These are phyloP conservation scores for Penicillium paxilli DNA, from an alignment of 495 filamentous ascomycete genomes.

Conservation along the genomic window DNA sequence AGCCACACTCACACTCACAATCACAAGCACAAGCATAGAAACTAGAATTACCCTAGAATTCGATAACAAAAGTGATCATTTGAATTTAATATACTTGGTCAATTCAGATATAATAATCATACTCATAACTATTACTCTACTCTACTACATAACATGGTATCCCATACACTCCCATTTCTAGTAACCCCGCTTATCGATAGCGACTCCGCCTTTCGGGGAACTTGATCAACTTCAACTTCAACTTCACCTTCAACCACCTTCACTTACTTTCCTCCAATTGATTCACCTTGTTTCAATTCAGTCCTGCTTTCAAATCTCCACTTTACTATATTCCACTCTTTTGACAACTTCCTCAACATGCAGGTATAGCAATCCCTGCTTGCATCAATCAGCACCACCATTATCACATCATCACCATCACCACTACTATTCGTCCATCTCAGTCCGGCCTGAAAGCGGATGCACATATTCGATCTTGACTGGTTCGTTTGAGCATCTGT, in stretches of 20 bases:
- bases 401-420: not conserved
- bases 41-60: too few relatives aligned
- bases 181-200: conserved; percentile 5
- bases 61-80: too few relatives aligned
- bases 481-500: not conserved
- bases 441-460: not conserved
- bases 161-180: too few relatives aligned
- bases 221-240: not conserved
- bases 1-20: conserved; percentile 18
- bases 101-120: too few relatives aligned
- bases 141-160: too few relatives aligned
- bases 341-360: not conserved
- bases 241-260: not conserved
- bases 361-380: not conserved
- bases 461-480: not conserved
- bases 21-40: too few relatives aligned
- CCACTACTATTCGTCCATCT: not conserved
- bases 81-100: too few relatives aligned
- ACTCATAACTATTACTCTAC: too few relatives aligned
- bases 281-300: not conserved
- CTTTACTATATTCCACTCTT: not conserved
- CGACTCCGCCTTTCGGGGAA: not conserved
- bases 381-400: not conserved
- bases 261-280: not conserved
- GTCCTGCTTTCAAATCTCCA: not conserved